A percentile compares a stretch with the other conserved stretches of the same genome.
phyloP scores from a whole-genome alignment of 139 green algal genomes.

The Gonium pectorale region DNA sequence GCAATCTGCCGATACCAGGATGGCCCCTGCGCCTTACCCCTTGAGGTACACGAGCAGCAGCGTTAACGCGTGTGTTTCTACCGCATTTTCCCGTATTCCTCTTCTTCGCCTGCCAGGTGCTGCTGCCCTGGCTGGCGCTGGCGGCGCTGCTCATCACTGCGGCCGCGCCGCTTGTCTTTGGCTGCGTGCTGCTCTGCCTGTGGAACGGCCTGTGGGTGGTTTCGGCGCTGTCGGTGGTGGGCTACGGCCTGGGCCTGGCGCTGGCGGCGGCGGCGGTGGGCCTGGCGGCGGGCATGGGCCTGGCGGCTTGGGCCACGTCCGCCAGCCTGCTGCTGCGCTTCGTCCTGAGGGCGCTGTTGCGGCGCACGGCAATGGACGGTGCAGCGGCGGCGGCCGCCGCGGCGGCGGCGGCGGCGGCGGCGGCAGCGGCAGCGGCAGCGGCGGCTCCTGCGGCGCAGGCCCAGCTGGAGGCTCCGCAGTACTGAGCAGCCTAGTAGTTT shows the following conservation, averaged over 20 bases:
- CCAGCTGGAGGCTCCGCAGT: no score
- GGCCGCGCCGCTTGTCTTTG: conserved; percentile 2
- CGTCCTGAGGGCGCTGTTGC: background rate
- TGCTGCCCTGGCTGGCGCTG: conserved; percentile 17
- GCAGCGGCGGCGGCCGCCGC: background rate
- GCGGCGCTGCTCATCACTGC: conserved; percentile 16
- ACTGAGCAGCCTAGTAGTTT: no score
- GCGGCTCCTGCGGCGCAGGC: no score
- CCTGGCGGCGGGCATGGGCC: conserved; percentile 1
- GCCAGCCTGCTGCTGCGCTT: conserved; percentile 25
- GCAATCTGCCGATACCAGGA: no score
- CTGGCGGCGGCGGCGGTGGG: conserved; percentile 20
- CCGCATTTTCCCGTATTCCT: no score
- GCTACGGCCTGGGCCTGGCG: conserved; percentile 13
- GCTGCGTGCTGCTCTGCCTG: conserved; percentile 24
- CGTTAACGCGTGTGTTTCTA: no score
- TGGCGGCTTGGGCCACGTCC: conserved; percentile 16
- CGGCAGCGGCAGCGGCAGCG: no score
- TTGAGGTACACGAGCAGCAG: no score
- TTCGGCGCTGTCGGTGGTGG: conserved; percentile 4
- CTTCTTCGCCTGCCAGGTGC: no score
- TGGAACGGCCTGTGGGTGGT: conserved; percentile 39
- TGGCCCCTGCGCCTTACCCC: no score
- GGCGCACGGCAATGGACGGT: conserved; percentile 4
- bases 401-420: background rate